Conservation (phyloP, 768 basidiomycete species). For the Podaxis sp. region DNA sequence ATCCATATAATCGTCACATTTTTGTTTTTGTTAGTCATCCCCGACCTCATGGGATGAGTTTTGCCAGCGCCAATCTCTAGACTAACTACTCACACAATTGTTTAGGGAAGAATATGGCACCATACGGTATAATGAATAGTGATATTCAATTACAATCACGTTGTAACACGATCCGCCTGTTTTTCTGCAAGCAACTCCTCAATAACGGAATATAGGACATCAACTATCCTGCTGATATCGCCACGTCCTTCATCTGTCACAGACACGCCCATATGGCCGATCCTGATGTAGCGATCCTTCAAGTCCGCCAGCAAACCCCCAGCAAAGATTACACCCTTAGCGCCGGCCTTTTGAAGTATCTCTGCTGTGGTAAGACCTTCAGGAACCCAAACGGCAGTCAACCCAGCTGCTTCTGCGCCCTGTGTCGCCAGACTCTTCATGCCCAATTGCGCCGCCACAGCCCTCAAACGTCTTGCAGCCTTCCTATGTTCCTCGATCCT, state of each 20-base stretch:
- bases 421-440: constrained; percentile 60
- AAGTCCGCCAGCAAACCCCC: constrained; percentile 77
- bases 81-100: background rate
- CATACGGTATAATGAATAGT: background rate
- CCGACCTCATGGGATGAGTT: too few relatives aligned
- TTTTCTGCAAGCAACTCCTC: constrained; percentile 1
- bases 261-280: constrained; percentile 82
- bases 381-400: constrained; percentile 87
- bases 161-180: background rate
- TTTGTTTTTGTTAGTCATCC: background rate
- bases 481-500: constrained; percentile 68
- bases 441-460: constrained; percentile 56
- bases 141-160: background rate
- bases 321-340: constrained; percentile 70
- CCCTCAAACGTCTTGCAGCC: constrained; percentile 60
- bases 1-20: background rate
- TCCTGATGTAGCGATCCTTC: constrained; percentile 76
- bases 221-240: constrained; percentile 58
- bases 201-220: background rate
- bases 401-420: constrained; percentile 64
- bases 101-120: too few relatives aligned
- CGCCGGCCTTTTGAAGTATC: constrained; percentile 59
- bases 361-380: constrained; percentile 63
- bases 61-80: background rate
- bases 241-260: constrained; percentile 60